Evolutionary conservation across 495 filamentous ascomycete species (phyloP).

Genomic region (Aspergillus coremiiformis): DNA sequence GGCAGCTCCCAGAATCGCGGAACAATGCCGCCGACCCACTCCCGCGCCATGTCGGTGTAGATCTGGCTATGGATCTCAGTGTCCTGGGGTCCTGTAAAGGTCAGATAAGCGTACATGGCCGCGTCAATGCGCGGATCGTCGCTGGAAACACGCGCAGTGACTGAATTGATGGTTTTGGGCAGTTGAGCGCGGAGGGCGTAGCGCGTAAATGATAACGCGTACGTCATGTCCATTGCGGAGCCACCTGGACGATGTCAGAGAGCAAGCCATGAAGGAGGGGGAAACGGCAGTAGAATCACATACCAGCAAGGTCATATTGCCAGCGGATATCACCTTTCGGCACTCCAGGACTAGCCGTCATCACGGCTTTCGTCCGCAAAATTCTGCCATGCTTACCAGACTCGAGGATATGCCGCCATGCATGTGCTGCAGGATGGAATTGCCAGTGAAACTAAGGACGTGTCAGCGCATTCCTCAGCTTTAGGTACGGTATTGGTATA

Average conservation of each 20-base stretch:
- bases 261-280: neutral
- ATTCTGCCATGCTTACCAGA: constrained; percentile 22
- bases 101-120: constrained; percentile 24
- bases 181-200: constrained; percentile 12
- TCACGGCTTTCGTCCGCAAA: constrained; percentile 16
- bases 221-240: constrained; percentile 20
- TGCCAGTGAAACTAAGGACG: constrained; percentile 30
- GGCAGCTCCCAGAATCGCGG: constrained; percentile 29
- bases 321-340: constrained; percentile 47
- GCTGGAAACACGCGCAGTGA: neutral
- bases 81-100: constrained; percentile 12
- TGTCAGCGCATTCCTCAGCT: neutral
- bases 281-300: neutral
- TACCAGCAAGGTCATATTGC: constrained; percentile 39
- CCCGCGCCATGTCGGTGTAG: constrained; percentile 23
- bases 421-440: constrained; percentile 35
- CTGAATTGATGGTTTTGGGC: constrained; percentile 12
- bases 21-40: constrained; percentile 13
- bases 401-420: constrained; percentile 24
- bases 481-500: neutral
- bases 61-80: constrained; percentile 15
- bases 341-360: constrained; percentile 16
- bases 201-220: constrained; percentile 19
- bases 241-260: constrained; percentile 11
- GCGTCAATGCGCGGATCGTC: constrained; percentile 25